Percentiles rank a stretch among this genome's conserved stretches.
phyloP scores from a whole-genome alignment of 1,284 basidiomycete genomes.

The Boletus semigastroideus region DNA sequence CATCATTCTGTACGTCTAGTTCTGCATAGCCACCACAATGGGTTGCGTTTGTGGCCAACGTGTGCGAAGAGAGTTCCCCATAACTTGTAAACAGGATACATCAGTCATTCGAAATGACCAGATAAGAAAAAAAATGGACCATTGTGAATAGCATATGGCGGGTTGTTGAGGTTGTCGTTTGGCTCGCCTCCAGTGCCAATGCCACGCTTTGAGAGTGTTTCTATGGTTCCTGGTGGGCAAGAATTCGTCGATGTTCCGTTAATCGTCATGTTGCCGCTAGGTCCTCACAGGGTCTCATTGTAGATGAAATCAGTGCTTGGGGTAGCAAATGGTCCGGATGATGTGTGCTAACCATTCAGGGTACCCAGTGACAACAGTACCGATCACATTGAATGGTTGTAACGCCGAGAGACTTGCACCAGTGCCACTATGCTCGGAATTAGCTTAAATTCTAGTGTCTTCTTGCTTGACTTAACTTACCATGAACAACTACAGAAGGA shows the following conservation, averaged over 20 bases:
- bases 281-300: slow-evolving; percentile 58
- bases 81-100: slow-evolving; percentile 12
- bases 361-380: slow-evolving; percentile 50
- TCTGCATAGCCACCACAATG: slow-evolving; percentile 39
- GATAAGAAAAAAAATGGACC: slow-evolving; percentile 41
- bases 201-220: slow-evolving; percentile 20
- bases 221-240: slow-evolving; percentile 14
- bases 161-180: slow-evolving; percentile 50
- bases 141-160: slow-evolving; percentile 73
- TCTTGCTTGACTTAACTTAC: slow-evolving; percentile 38
- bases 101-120: background rate
- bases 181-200: slow-evolving; percentile 44
- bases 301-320: no score
- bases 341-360: slow-evolving; percentile 77
- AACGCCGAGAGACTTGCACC: slow-evolving; percentile 45
- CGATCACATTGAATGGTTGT: slow-evolving; percentile 41
- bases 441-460: background rate
- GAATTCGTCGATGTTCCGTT: slow-evolving; percentile 62
- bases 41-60: slow-evolving; percentile 41
- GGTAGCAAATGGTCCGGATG: no score
- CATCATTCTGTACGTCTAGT: slow-evolving; percentile 41
- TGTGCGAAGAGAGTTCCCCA: slow-evolving; percentile 28
- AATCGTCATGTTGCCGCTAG: slow-evolving; percentile 73
- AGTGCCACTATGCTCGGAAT: slow-evolving; percentile 43
- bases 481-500: slow-evolving; percentile 67